Conservation (phyloP, 371 early-diverging fungal genomes). For the Lichtheimia ornata region DNA sequence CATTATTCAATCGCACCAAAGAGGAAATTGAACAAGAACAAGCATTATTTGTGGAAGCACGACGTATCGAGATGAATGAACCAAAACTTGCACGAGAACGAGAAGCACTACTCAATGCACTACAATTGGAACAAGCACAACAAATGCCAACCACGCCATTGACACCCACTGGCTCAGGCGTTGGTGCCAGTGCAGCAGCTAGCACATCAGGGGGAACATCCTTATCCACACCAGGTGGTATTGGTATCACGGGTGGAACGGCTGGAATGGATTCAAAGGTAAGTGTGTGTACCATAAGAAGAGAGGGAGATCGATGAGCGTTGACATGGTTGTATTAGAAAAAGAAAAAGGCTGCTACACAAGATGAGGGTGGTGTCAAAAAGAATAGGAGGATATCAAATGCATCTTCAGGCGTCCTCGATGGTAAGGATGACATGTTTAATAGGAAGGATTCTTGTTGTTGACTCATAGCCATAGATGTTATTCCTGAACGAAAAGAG, state of each 20-base stretch:
- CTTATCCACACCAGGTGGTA: constrained; percentile 36
- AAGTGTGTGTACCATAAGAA: constrained; percentile 19
- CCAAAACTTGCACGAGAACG: constrained; percentile 71
- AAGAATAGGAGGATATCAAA: constrained; percentile 41
- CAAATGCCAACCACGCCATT: constrained; percentile 40
- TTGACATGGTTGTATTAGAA: constrained; percentile 18
- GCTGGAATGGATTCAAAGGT: constrained; percentile 10
- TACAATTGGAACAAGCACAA: constrained; percentile 58
- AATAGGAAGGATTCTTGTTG: not conserved
- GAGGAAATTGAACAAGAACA: constrained; percentile 89
- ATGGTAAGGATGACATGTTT: constrained; percentile 19
- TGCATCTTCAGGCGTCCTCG: constrained; percentile 31
- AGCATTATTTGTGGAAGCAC: constrained; percentile 72
- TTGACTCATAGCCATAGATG: constrained; percentile 18
- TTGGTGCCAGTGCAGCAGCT: constrained; percentile 6
- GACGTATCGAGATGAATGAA: constrained; percentile 79
- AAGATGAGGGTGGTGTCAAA: constrained; percentile 23
- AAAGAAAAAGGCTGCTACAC: constrained; percentile 31
- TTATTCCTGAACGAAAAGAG: constrained; percentile 52
- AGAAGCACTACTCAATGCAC: constrained; percentile 66
- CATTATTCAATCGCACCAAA: constrained; percentile 68
- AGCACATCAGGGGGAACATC: constrained; percentile 2
- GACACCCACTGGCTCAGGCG: constrained; percentile 31
- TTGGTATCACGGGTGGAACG: constrained; percentile 45
- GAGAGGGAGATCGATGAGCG: not conserved